phyloP scores from a whole-genome alignment of 2,329 filamentous ascomycete species.

The Paramyrothecium roridum region DNA sequence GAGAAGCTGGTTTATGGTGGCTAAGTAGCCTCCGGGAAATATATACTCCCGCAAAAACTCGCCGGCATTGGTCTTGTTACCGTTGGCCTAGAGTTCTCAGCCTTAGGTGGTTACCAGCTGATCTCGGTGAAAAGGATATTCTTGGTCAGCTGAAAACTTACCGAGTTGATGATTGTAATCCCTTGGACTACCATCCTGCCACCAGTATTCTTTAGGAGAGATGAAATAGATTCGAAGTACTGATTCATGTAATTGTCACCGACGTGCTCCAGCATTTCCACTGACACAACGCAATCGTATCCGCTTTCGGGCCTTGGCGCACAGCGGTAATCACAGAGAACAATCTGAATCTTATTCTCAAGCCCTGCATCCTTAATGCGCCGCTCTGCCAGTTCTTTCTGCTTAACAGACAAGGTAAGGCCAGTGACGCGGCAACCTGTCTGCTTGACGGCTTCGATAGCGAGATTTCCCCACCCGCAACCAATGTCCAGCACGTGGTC shows the following conservation, averaged over 20 bases:
- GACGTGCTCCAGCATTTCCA: conserved; percentile 77
- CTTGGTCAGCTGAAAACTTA: neutral
- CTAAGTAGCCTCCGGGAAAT: conserved; percentile 73
- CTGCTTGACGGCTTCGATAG: conserved; percentile 62
- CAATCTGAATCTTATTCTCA: conserved; percentile 58
- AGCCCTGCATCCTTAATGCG: conserved; percentile 61
- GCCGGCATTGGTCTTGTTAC: conserved; percentile 41
- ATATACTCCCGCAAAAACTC: conserved; percentile 72
- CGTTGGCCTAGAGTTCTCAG: conserved; percentile 60
- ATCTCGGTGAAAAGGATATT: neutral
- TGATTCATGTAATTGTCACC: conserved; percentile 64
- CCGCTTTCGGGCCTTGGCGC: conserved; percentile 48
- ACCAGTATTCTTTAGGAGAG: conserved; percentile 61
- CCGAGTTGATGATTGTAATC: conserved; percentile 56
- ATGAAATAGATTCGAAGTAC: conserved; percentile 65
- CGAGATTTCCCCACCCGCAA: conserved; percentile 73
- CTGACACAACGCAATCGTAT: conserved; percentile 71
- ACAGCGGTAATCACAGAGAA: conserved; percentile 66
- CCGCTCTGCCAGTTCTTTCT: conserved; percentile 64
- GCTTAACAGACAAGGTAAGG: conserved; percentile 65
- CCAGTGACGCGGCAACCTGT: conserved; percentile 69
- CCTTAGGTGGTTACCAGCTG: conserved; percentile 59
- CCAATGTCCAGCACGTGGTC: conserved; percentile 75
- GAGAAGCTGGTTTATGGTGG: conserved; percentile 53
- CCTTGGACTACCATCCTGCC: conserved; percentile 72